phyloP scores from a whole-genome alignment of 495 filamentous ascomycete genomes.

The Cairneyella variabilis region DNA sequence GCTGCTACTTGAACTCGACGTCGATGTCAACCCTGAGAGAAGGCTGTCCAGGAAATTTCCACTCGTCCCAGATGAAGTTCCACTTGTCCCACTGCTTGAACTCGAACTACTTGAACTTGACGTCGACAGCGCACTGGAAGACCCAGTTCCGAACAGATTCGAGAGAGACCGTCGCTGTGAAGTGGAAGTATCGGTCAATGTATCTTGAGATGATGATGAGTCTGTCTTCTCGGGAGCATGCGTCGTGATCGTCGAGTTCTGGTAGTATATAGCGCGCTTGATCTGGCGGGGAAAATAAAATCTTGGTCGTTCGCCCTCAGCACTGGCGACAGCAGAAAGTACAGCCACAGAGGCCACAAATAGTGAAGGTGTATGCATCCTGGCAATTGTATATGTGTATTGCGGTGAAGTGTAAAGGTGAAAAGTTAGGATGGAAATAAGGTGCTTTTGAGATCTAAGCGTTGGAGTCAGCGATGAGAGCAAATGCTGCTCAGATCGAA shows the following conservation, averaged over 20 bases:
- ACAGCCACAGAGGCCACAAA: slow-evolving; percentile 49
- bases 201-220: slow-evolving; percentile 14
- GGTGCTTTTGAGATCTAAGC: slow-evolving; percentile 21
- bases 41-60: slow-evolving; percentile 1
- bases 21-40: background rate
- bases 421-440: slow-evolving; percentile 13
- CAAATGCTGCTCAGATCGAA: slow-evolving; percentile 20
- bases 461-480: slow-evolving; percentile 30
- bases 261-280: slow-evolving; percentile 49
- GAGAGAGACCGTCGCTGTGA: slow-evolving; percentile 20
- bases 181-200: slow-evolving; percentile 1
- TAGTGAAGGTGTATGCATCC: slow-evolving; percentile 39
- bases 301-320: slow-evolving; percentile 42
- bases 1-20: background rate
- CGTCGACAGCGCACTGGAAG: too few relatives aligned
- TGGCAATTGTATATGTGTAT: slow-evolving; percentile 25
- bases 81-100: too few relatives aligned
- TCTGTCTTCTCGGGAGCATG: slow-evolving; percentile 12
- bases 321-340: slow-evolving; percentile 44
- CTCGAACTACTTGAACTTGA: too few relatives aligned
- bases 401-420: slow-evolving; percentile 20
- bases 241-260: slow-evolving; percentile 43
- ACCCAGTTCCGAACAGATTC: slow-evolving; percentile 10
- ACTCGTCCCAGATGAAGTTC: slow-evolving; percentile 2
- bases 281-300: slow-evolving; percentile 59